Percentiles rank a stretch among this genome's conserved stretches.
Conservation (phyloP, 2,329 filamentous ascomycete species). For the Colletotrichum sp. region DNA sequence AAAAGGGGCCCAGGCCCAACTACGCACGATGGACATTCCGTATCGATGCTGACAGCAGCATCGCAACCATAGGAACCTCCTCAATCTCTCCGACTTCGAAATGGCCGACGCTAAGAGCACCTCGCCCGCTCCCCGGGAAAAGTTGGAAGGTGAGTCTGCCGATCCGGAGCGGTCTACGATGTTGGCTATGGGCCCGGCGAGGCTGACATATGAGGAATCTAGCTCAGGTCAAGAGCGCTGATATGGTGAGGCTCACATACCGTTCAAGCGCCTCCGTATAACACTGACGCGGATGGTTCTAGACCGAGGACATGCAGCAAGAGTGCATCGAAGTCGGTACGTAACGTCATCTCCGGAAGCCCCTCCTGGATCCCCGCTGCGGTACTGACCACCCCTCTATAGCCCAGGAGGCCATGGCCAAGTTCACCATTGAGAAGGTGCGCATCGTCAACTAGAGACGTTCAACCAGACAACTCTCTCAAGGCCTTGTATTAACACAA, state of each 20-base stretch:
- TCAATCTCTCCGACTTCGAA: background rate
- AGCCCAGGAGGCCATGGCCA: slow-evolving; percentile 69
- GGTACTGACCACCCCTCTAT: slow-evolving; percentile 21
- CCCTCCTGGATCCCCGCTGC: background rate
- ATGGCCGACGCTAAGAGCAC: slow-evolving; percentile 45
- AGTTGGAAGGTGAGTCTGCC: slow-evolving; percentile 70
- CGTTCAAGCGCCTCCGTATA: background rate
- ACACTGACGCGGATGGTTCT: slow-evolving; percentile 30
- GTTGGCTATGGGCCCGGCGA: slow-evolving; percentile 8
- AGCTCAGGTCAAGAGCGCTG: slow-evolving; percentile 98
- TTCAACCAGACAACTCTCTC: background rate
- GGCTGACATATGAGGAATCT: slow-evolving; percentile 22
- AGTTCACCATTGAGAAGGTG: slow-evolving; percentile 68
- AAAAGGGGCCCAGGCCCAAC: background rate
- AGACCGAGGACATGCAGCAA: slow-evolving; percentile 97
- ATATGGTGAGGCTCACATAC: slow-evolving; percentile 75
- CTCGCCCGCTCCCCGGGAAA: slow-evolving; percentile 65
- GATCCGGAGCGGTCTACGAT: background rate
- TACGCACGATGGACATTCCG: background rate
- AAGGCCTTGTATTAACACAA: slow-evolving; percentile 7
- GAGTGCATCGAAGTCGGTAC: slow-evolving; percentile 95
- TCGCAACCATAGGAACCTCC: background rate
- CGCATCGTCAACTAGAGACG: background rate
- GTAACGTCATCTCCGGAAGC: slow-evolving; percentile 37
- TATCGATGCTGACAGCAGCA: background rate